Conservation (phyloP, 176 grass and related monocot genomes). For the Eleusine coracana region DNA sequence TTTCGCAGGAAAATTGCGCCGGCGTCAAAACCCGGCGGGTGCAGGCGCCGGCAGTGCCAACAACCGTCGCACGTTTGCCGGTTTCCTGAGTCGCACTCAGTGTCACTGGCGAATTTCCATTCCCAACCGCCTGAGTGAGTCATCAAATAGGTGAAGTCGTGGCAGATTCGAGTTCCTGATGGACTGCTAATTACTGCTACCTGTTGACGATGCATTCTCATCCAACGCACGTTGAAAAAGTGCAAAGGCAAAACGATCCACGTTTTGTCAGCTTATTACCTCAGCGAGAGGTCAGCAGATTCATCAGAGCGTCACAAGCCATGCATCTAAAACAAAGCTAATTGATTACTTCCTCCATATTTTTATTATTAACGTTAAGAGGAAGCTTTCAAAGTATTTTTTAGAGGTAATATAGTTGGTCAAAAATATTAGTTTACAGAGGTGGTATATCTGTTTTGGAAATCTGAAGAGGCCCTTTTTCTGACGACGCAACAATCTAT, state of each 20-base stretch:
- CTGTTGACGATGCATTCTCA: neutral
- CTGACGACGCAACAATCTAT: no score
- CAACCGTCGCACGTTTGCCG: neutral
- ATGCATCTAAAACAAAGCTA: neutral
- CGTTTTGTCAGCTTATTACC: neutral
- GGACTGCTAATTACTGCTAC: neutral
- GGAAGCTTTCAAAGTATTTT: no score
- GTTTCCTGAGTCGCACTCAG: neutral
- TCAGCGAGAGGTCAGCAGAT: neutral
- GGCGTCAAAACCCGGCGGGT: slow-evolving; percentile 13
- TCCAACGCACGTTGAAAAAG: neutral
- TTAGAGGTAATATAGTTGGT: no score
- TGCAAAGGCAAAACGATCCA: no score
- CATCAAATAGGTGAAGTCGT: neutral
- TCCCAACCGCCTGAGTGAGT: neutral
- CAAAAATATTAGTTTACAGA: no score
- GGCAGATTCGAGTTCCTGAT: neutral
- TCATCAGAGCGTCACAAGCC: neutral
- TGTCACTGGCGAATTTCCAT: neutral
- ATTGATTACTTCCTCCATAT: no score
- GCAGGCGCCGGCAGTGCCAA: neutral
- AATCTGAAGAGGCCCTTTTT: no score
- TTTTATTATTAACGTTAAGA: no score
- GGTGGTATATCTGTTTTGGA: no score
- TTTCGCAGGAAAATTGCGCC: neutral